These are phyloP conservation scores for Buddleja alternifolia DNA, from an alignment of 257 asterid species.

Conservation along the genomic window DNA sequence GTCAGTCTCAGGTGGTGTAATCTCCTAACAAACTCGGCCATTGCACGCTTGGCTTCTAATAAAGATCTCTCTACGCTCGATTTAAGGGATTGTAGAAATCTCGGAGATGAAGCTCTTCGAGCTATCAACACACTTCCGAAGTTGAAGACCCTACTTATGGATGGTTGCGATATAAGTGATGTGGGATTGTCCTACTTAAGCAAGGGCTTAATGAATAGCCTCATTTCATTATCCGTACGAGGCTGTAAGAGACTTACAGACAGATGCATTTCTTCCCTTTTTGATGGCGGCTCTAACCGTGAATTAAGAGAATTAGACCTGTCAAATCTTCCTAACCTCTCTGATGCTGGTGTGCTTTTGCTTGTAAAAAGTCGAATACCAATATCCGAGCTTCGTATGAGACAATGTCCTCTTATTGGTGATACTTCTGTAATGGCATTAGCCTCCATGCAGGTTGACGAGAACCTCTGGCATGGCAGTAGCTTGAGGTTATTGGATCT, in stretches of 20 bases:
- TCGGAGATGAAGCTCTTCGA: slow-evolving; percentile 81
- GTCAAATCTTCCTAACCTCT: slow-evolving; percentile 76
- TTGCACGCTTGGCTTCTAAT: slow-evolving; percentile 72
- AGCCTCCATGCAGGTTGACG: slow-evolving; percentile 82
- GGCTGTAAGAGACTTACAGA: slow-evolving; percentile 95
- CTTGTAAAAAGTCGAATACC: slow-evolving; percentile 73
- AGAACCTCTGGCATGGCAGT: slow-evolving; percentile 70
- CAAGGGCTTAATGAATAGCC: slow-evolving; percentile 59
- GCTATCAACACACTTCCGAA: slow-evolving; percentile 66
- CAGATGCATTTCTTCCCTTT: slow-evolving; percentile 65
- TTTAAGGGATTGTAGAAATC: slow-evolving; percentile 79
- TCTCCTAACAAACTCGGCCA: slow-evolving; percentile 76
- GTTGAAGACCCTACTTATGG: slow-evolving; percentile 69
- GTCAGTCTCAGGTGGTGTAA: slow-evolving; percentile 92
- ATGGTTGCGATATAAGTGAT: slow-evolving; percentile 87
- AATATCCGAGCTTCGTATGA: slow-evolving; percentile 72
- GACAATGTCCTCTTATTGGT: slow-evolving; percentile 90
- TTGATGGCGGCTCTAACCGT: slow-evolving; percentile 54
- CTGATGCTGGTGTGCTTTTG: slow-evolving; percentile 69
- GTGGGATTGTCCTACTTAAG: slow-evolving; percentile 69
- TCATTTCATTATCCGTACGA: slow-evolving; percentile 72
- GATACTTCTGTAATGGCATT: slow-evolving; percentile 81
- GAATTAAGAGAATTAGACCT: slow-evolving; percentile 74
- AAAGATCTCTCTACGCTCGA: slow-evolving; percentile 62
- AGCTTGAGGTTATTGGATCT: slow-evolving; percentile 75